These are phyloP conservation scores for Eimeria falciformis DNA, from an alignment of 169 alveolate genomes.

Conservation along the genomic window DNA sequence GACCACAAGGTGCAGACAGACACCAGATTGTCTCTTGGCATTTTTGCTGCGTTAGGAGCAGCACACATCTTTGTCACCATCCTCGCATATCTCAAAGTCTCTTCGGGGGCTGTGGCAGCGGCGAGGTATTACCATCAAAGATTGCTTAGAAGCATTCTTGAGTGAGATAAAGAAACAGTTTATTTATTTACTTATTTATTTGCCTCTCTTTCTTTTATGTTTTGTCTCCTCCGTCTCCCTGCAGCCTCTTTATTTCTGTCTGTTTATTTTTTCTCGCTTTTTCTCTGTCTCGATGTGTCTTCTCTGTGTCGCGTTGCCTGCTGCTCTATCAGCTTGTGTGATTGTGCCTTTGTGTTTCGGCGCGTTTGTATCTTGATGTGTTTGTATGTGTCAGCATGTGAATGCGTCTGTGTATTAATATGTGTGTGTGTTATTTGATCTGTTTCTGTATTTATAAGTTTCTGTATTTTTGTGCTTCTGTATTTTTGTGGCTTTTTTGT, in stretches of 20 bases:
- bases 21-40: neutral
- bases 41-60: conserved; percentile 1
- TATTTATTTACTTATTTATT: too few species aligned
- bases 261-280: neutral
- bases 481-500: too few species aligned
- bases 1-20: neutral
- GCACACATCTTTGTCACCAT: neutral
- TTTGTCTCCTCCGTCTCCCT: neutral
- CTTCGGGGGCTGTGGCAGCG: conserved; percentile 16
- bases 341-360: neutral
- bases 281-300: neutral
- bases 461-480: neutral
- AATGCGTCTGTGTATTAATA: neutral
- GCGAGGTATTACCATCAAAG: conserved; percentile 22
- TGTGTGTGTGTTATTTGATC: neutral
- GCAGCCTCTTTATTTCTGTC: neutral
- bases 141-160: conserved; percentile 26
- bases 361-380: neutral
- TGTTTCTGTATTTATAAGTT: neutral
- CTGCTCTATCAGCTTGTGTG: neutral
- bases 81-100: neutral
- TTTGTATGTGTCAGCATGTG: neutral
- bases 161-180: conserved; percentile 56
- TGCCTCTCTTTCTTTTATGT: neutral
- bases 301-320: neutral